Percentiles rank a stretch among this genome's conserved stretches.
phyloP scores from a whole-genome alignment of 176 grass and related monocot species.

The Eremochloa ophiuroides region DNA sequence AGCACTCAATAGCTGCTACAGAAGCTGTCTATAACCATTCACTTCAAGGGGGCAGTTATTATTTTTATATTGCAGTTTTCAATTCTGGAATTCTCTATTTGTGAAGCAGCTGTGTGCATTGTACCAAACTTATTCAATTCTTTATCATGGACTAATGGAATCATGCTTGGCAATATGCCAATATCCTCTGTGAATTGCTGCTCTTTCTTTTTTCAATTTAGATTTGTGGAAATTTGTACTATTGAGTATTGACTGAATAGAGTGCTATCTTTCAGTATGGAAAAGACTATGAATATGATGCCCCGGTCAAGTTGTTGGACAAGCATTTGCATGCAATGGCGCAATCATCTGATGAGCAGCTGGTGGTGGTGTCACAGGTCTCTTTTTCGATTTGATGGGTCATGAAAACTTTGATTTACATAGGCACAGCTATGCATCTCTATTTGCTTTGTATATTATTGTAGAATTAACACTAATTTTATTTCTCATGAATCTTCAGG shows the following conservation, averaged over 20 bases:
- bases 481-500: constrained; percentile 46
- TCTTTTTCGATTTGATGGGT: background rate
- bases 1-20: background rate
- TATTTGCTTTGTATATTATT: background rate
- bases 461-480: background rate
- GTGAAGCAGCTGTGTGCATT: background rate
- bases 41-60: background rate
- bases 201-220: background rate
- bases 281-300: constrained; percentile 94
- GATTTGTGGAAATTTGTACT: background rate
- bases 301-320: constrained; percentile 98
- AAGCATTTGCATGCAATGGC: constrained; percentile 94
- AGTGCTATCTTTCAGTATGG: constrained; percentile 70
- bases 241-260: constrained; percentile 23
- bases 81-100: background rate
- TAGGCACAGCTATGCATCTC: background rate
- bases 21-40: background rate
- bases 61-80: background rate
- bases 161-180: background rate
- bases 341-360: constrained; percentile 77
- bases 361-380: constrained; percentile 96
- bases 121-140: background rate
- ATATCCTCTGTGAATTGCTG: background rate
- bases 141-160: background rate
- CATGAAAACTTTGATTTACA: background rate